These are phyloP conservation scores for Bipolaris sorokiniana DNA, from an alignment of 2,329 filamentous ascomycete species.

Conservation along the genomic window DNA sequence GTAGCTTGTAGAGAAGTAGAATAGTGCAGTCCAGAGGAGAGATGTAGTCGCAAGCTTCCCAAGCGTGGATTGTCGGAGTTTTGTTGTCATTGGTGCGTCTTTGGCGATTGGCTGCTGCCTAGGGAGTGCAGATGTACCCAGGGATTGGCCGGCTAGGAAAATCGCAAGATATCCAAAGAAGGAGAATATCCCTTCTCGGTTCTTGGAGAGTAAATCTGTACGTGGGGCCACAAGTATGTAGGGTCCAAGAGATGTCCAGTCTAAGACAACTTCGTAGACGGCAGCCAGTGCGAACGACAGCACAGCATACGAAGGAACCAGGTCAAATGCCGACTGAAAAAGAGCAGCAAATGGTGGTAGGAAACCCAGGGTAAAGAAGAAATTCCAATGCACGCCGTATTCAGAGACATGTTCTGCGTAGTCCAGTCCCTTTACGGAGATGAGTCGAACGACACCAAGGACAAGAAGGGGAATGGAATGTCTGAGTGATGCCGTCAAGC, in stretches of 20 bases:
- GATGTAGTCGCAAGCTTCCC: conserved; percentile 70
- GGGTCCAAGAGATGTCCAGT: conserved; percentile 74
- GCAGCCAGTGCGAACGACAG: conserved; percentile 73
- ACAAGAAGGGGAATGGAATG: conserved; percentile 83
- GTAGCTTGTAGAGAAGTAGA: conserved; percentile 71
- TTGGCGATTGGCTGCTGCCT: conserved; percentile 52
- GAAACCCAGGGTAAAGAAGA: conserved; percentile 94
- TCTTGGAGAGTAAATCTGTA: conserved; percentile 80
- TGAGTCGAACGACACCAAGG: conserved; percentile 79
- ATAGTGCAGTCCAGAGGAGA: conserved; percentile 71
- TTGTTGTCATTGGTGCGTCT: conserved; percentile 54
- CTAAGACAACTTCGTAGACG: conserved; percentile 76
- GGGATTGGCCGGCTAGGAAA: conserved; percentile 86
- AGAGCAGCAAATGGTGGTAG: conserved; percentile 87
- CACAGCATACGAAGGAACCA: conserved; percentile 77
- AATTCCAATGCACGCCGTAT: conserved; percentile 99
- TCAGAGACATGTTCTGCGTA: conserved; percentile 98
- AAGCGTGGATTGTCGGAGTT: conserved; percentile 63
- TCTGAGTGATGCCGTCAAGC: conserved; percentile 71
- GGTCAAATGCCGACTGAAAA: conserved; percentile 72
- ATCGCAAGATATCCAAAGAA: conserved; percentile 94
- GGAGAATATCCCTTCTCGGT: conserved; percentile 93
- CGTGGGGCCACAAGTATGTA: conserved; percentile 85
- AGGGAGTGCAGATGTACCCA: conserved; percentile 80
- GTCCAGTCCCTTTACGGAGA: conserved; percentile 90